Base-by-base conservation (phyloP, 345 rosid species). In the Angophora floribunda region DNA sequence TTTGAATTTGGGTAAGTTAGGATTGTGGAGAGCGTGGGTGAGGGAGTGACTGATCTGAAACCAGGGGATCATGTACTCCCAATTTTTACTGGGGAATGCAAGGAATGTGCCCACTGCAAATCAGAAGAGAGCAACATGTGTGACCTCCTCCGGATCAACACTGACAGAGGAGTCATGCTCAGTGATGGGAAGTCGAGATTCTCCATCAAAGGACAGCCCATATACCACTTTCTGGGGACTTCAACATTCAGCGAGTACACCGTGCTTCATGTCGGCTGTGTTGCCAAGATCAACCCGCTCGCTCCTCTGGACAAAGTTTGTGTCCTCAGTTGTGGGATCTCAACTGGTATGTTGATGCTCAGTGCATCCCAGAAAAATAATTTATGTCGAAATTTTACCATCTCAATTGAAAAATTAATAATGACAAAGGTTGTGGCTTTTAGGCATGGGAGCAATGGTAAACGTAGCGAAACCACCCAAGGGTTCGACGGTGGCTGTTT, bases 21-120 rank as follows among this genome's bases (percentile, higher is more conserved):
- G 86, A 86, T 93, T 85, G 94, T 92, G 53, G 92, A 93, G 87
- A 93, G 92, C n/a, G 91, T 89, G 16, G 93, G 93, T 24, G 92
- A 89, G 52, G 95, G 93, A 16, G 95, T 93, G 87, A 63, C 87
- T 10, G 91, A 89, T 12, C 92, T 93, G 14, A 51, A 91, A 7
- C 91, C 91, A 0, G 93, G 95, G 19, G 95, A 93, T 87, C 91
- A 91, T 51, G 93, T 93, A 17, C 95, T 93, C 55, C 93, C 95
- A 4, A 91, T 93, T 52, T 93, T 93, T 88, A 91, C 93, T 15
- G 93, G 93, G 82, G 95, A 93, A 51, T 93, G 95, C 70, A 86
- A 88, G 55, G 90, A 92, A 12, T 93, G 93, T 85, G 63, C 87
- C 51, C 93, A 92, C 70, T 92, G 95, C 88, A 89, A 86, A 61